Evolutionary conservation across 805 yeast species (phyloP), one percentile per base, ranked within the genome.

Genomic region (Maudiozyma bulderi): DNA sequence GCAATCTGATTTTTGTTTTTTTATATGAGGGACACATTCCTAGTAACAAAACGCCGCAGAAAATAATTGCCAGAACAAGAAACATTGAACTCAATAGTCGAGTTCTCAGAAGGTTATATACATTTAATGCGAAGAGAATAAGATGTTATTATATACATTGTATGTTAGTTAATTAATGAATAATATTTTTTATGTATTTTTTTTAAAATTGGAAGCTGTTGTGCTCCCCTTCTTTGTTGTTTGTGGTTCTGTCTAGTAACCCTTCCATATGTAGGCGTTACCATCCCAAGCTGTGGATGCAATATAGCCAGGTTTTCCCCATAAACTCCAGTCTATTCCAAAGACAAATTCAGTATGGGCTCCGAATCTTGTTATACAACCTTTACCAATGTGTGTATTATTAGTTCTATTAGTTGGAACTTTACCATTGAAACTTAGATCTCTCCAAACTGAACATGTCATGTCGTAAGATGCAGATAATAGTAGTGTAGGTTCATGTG

Each of bases 241-340:
- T 38, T 14, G 8, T 38, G 10, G 11, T 6, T 38, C 15, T n/a
- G 14, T 13, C 20, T 39, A 40, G 33, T 29, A 53, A 1, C 86
- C 78, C 56, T 85, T 89, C 95, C 95, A 93, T 7, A 93, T 76
- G 61, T 84, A 83, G 6, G 89, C 82, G 84, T 87, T 88, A 61
- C 91, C 95, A 69, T 91, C 99, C 96, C 96, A 91, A 1, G 96
- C 96, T 0, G 90, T 83, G 13, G 96, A 82, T 8, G 93, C 95
- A 14, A 84, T 89, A 89, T 93, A 90, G 1, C 97, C 97, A 1
- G 93, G 95, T 56, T 81, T 82, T 3, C 98, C 99, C 97, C 97
- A 91, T 46, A 93, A 67, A 55, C 95, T 84, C 86, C 96, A 93
- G 69, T 93, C 98, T 54, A 90, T 84, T 14, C 95, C 97, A 57